Conservation (phyloP, 768 basidiomycete species). For the Hygrophorus russula region DNA sequence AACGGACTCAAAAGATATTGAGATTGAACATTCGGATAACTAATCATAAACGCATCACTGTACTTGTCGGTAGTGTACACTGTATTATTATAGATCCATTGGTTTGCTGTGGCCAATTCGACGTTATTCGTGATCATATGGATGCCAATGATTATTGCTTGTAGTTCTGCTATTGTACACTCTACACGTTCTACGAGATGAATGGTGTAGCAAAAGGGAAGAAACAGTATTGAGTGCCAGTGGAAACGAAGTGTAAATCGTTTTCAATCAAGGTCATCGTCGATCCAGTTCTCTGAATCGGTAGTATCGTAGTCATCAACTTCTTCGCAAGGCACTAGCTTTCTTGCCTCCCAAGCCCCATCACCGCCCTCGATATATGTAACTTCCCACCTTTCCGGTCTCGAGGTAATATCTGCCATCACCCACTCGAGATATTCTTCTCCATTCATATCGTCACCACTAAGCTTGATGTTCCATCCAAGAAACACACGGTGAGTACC, state of each 20-base stretch:
- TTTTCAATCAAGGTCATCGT: background rate
- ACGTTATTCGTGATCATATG: too few species aligned
- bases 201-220: too few species aligned
- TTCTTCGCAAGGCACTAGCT: conserved; percentile 19
- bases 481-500: conserved; percentile 35
- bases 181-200: too few species aligned
- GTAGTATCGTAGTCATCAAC: conserved; percentile 24
- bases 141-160: too few species aligned
- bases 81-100: too few species aligned
- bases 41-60: background rate
- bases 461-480: conserved; percentile 57
- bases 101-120: too few species aligned
- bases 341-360: conserved; percentile 22
- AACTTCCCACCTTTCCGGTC: conserved; percentile 24
- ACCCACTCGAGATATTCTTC: conserved; percentile 30
- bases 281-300: conserved; percentile 17
- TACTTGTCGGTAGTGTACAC: background rate
- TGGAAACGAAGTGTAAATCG: background rate
- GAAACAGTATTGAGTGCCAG: too few species aligned
- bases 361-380: conserved; percentile 12
- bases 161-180: too few species aligned
- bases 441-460: conserved; percentile 34
- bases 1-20: background rate
- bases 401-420: conserved; percentile 21
- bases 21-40: conserved; percentile 3